Evolutionary conservation across 352 stramenopile genomes (phyloP).

Genomic region (Blastocystis hominis): DNA sequence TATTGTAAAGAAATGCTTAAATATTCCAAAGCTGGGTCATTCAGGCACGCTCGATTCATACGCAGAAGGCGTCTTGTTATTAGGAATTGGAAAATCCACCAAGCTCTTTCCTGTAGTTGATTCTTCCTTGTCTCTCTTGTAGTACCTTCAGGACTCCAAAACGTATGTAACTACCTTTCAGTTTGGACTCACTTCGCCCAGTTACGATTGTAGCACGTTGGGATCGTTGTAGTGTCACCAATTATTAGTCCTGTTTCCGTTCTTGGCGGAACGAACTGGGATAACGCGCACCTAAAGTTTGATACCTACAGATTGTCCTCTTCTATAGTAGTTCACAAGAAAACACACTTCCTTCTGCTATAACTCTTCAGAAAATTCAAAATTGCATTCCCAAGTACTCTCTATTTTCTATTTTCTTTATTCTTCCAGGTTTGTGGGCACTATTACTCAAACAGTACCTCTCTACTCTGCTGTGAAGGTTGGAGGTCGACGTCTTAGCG

Average conservation of each 20-base stretch:
- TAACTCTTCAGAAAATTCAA: not conserved
- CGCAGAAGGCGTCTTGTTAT: constrained; percentile 28
- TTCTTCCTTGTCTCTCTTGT: not conserved
- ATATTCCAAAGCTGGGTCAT: not conserved
- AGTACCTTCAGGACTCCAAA: constrained; percentile 31
- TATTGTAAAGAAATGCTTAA: not conserved
- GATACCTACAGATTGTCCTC: too few species aligned
- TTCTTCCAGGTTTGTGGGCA: not conserved
- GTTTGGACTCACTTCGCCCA: constrained; percentile 24
- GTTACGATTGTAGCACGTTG: constrained; percentile 12
- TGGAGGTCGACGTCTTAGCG: not conserved
- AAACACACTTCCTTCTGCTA: too few species aligned
- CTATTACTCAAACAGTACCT: not conserved
- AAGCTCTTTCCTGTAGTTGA: not conserved
- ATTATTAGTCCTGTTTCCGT: not conserved
- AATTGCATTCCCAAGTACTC: not conserved
- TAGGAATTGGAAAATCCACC: not conserved
- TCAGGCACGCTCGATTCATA: constrained; percentile 18
- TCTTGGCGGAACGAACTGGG: too few species aligned
- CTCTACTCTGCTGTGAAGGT: constrained; percentile 6
- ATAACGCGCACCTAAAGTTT: too few species aligned
- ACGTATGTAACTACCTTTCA: constrained; percentile 26
- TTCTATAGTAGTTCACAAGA: too few species aligned
- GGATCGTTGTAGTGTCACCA: not conserved
- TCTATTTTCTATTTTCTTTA: not conserved